Base-by-base conservation (phyloP, 306 rosid genomes). In the Gastrolobium villosum region DNA sequence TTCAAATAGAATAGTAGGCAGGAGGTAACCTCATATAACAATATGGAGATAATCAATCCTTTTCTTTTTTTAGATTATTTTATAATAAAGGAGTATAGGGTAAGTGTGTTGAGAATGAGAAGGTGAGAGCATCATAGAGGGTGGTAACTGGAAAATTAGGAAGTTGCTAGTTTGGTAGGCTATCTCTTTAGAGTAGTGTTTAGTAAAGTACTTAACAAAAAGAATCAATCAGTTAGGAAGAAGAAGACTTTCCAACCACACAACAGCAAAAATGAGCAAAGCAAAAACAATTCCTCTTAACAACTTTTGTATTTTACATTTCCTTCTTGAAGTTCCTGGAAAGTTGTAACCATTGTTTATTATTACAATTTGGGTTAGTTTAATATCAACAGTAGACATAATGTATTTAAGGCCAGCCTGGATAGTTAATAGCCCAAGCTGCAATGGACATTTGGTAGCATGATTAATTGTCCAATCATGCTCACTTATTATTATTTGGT, bases 171-270 rank as follows among this genome's bases (percentile, higher is more conserved):
- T 79, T 79, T 82, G 89, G 87, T 84, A 68, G 75, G 83, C 53
- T 79, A 68, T 80, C 88, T 26, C 70, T 84, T 77, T 84, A 61
- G 86, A 85, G 90, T 89, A 73, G 81, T 4, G 40, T 74, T 81
- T 52, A 57, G 37, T 74, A 74, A 66, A 86, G 82, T 72, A 46
- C 76, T 28, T 41, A 41, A 77, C 84, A 57, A 79, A 83, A 78
- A 78, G 86, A 84, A 80, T 87, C 66, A 65, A 61, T 32, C 69
- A 61, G 93, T 89, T 92, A 78, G 97, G 86, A 61, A 63, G 84
- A 81, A 78, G 90, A 88, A 49, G 98, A 88, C 97, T 89, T 92
- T 92, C 97, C 97, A 94, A 88, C 98, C 86, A 86, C 65, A 79
- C 76, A 87, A 88, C 90, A 89, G 87, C 89, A 76, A 75, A 86